Conservation (phyloP, 129 eudicot genomes). For the Flaveria sonorensis region DNA sequence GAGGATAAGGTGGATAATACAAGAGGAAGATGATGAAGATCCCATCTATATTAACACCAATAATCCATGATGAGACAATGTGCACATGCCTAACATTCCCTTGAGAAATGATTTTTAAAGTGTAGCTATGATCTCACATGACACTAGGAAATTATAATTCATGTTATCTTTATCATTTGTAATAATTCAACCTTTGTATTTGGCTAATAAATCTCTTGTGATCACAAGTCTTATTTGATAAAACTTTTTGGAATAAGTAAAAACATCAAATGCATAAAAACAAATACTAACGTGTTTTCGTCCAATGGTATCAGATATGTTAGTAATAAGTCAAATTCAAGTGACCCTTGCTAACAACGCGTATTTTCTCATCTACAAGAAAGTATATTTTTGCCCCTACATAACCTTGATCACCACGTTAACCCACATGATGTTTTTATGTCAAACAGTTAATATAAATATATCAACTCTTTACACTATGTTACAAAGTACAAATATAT, state of each 20-base stretch:
- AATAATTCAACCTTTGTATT: neutral
- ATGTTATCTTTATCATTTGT: neutral
- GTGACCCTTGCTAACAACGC: too few species aligned
- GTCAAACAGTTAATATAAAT: too few species aligned
- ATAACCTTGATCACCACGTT: too few species aligned
- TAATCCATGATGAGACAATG: too few species aligned
- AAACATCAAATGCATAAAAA: neutral
- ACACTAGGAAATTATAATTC: neutral
- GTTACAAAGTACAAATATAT: too few species aligned
- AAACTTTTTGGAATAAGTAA: neutral
- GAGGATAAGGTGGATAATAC: neutral
- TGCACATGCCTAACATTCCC: slow-evolving; percentile 5
- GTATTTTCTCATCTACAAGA: too few species aligned
- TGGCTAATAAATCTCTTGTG: neutral
- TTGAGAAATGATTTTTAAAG: neutral
- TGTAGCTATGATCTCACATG: neutral
- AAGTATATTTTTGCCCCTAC: too few species aligned
- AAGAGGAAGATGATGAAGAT: neutral
- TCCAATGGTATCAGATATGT: neutral
- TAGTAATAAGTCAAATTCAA: too few species aligned
- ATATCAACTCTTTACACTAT: too few species aligned
- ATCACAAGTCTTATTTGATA: neutral
- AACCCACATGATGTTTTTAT: too few species aligned
- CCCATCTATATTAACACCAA: too few species aligned
- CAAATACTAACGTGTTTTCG: too few species aligned